Evolutionary conservation across 768 basidiomycete species (phyloP).

Genomic region (Megacollybia marginata): DNA sequence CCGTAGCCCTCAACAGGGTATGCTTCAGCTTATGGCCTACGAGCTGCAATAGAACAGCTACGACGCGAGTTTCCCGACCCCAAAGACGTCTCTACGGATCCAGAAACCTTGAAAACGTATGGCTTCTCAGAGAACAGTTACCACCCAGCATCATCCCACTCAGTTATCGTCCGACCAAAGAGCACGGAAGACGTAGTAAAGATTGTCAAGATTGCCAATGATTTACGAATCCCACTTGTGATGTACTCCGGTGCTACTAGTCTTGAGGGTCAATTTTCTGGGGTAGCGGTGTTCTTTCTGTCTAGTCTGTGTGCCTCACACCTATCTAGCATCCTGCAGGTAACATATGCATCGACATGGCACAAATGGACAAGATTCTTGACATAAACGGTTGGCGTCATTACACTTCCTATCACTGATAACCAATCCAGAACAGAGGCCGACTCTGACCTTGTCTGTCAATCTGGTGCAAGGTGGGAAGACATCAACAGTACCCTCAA

Average conservation of each 20-base stretch:
- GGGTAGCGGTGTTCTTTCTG: conserved; percentile 33
- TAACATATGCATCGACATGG: conserved; percentile 62
- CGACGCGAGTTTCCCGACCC: conserved; percentile 34
- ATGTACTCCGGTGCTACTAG: conserved; percentile 84
- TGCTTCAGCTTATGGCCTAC: conserved; percentile 38
- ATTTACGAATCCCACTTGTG: conserved; percentile 68
- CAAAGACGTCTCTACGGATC: conserved; percentile 40
- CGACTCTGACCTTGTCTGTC: conserved; percentile 71
- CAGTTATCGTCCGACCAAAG: conserved; percentile 48
- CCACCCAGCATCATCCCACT: conserved; percentile 50
- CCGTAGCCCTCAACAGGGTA: conserved; percentile 20
- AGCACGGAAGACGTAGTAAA: conserved; percentile 79
- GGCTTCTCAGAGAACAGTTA: conserved; percentile 70
- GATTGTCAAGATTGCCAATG: conserved; percentile 68
- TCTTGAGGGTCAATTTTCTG: conserved; percentile 81
- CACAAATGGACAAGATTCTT: conserved; percentile 60
- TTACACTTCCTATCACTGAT: not conserved
- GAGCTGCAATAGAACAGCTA: conserved; percentile 48
- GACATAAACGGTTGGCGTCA: conserved; percentile 40
- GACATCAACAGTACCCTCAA: conserved; percentile 66
- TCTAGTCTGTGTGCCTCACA: not conserved
- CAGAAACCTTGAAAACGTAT: conserved; percentile 41
- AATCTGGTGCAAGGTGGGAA: conserved; percentile 74
- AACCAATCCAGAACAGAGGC: conserved; percentile 33
- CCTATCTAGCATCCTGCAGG: conserved; percentile 33